Evolutionary conservation across 257 asterid genomes (phyloP).

Genomic region (Penstemon barbatus): DNA sequence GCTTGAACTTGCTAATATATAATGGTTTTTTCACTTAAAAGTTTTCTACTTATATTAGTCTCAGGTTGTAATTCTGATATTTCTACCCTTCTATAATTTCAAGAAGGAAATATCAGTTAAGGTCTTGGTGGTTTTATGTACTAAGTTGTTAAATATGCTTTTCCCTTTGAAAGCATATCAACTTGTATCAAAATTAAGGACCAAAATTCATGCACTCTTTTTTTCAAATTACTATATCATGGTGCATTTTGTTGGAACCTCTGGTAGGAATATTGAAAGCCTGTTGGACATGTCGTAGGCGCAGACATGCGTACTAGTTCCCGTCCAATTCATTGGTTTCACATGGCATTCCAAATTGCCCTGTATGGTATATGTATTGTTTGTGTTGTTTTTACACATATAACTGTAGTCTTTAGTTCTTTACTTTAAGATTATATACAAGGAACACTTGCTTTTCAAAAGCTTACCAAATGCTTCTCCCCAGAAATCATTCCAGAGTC

Average conservation of each 20-base stretch:
- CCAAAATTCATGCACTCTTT: background rate
- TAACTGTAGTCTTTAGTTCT: background rate
- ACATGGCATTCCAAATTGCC: conserved; percentile 14
- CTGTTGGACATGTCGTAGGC: conserved; percentile 18
- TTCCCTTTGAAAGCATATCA: background rate
- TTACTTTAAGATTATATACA: conserved; percentile 12
- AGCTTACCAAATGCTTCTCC: conserved; percentile 28
- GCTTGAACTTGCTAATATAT: conserved; percentile 1
- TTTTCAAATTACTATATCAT: background rate
- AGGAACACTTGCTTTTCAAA: conserved; percentile 21
- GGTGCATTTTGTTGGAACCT: conserved; percentile 11
- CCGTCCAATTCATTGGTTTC: conserved; percentile 12
- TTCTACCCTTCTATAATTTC: background rate
- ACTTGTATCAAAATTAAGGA: conserved; percentile 2
- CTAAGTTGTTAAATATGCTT: background rate
- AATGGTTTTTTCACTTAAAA: background rate
- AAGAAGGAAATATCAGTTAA: background rate
- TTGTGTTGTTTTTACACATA: conserved; percentile 17
- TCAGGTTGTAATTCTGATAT: conserved; percentile 1
- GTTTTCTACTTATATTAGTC: conserved; percentile 3
- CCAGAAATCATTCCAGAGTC: conserved; percentile 95
- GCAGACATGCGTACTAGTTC: background rate
- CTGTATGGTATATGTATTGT: background rate
- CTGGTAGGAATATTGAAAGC: conserved; percentile 6
- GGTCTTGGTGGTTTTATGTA: conserved; percentile 1